A percentile compares a stretch with the other conserved stretches of the same genome.
Evolutionary conservation across 495 filamentous ascomycete species (phyloP).

Genomic region (Penicillium simplicissimum): DNA sequence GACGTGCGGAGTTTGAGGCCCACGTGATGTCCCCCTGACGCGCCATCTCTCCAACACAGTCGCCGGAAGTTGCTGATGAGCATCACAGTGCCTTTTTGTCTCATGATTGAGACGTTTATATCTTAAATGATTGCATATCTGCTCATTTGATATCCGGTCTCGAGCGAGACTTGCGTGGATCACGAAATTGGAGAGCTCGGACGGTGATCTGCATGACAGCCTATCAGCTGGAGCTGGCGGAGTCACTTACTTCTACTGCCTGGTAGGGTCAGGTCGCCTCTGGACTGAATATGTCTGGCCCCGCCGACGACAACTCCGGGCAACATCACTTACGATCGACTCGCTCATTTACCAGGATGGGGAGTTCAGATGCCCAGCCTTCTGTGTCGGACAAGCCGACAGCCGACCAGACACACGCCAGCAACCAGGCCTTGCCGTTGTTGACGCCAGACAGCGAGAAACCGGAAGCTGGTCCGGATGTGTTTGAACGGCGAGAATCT

Average conservation of each 20-base stretch:
- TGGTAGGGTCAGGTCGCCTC: slow-evolving; percentile 25
- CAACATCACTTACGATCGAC: slow-evolving; percentile 40
- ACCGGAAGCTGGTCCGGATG: slow-evolving; percentile 40
- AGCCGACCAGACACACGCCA: slow-evolving; percentile 40
- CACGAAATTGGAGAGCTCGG: slow-evolving; percentile 9
- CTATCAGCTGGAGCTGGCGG: slow-evolving; percentile 37
- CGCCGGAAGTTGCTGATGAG: not conserved
- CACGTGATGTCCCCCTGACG: slow-evolving; percentile 17
- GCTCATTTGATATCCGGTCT: not conserved
- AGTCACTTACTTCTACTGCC: slow-evolving; percentile 30
- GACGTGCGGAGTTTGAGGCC: slow-evolving; percentile 11
- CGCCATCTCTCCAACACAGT: slow-evolving; percentile 4
- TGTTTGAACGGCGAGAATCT: slow-evolving; percentile 49
- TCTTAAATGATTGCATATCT: not conserved
- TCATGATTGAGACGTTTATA: not conserved
- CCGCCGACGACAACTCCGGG: slow-evolving; percentile 29
- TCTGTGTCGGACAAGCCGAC: slow-evolving; percentile 58
- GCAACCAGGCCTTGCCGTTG: slow-evolving; percentile 27
- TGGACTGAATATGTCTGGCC: slow-evolving; percentile 29
- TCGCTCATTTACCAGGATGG: slow-evolving; percentile 58
- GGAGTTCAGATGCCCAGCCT: slow-evolving; percentile 43
- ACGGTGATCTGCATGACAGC: slow-evolving; percentile 31
- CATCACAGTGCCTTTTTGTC: not conserved
- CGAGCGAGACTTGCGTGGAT: not conserved
- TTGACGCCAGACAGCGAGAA: slow-evolving; percentile 30